A percentile compares a stretch with the other conserved stretches of the same genome.
Conservation (phyloP, 2,329 filamentous ascomycete genomes). For the Pleoardoris graminearum region DNA sequence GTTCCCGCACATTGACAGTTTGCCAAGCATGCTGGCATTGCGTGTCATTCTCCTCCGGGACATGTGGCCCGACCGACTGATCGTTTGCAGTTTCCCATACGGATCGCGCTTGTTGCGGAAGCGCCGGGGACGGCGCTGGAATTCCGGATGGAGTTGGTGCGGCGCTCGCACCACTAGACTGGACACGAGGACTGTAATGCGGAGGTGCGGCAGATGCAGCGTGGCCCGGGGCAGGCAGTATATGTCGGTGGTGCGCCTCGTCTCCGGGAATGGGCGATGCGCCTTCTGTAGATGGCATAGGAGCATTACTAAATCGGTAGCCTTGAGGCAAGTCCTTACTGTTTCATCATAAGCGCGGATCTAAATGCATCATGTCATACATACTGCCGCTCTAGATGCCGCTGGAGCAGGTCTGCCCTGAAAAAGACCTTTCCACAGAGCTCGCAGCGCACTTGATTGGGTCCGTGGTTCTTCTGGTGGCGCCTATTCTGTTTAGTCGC, state of each 20-base stretch:
- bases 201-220: background rate
- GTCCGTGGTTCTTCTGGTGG: conserved; percentile 16
- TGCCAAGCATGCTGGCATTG: conserved; percentile 1
- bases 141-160: conserved; percentile 2
- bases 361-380: background rate
- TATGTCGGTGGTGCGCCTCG: background rate
- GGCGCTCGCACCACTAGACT: background rate
- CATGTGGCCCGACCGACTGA: background rate
- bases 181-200: background rate
- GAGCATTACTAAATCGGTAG: background rate
- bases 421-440: conserved; percentile 16
- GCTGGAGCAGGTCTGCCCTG: conserved; percentile 11
- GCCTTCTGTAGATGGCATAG: background rate
- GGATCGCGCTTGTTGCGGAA: background rate
- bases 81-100: background rate
- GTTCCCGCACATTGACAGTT: background rate
- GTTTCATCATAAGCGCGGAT: background rate
- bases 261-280: background rate
- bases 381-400: conserved; percentile 13
- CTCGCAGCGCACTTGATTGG: conserved; percentile 10
- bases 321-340: conserved; percentile 3
- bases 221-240: background rate
- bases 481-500: conserved; percentile 1
- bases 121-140: background rate
- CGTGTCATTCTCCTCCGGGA: background rate